phyloP scores from a whole-genome alignment of 2,329 filamentous ascomycete species.

The Alternaria panax region DNA sequence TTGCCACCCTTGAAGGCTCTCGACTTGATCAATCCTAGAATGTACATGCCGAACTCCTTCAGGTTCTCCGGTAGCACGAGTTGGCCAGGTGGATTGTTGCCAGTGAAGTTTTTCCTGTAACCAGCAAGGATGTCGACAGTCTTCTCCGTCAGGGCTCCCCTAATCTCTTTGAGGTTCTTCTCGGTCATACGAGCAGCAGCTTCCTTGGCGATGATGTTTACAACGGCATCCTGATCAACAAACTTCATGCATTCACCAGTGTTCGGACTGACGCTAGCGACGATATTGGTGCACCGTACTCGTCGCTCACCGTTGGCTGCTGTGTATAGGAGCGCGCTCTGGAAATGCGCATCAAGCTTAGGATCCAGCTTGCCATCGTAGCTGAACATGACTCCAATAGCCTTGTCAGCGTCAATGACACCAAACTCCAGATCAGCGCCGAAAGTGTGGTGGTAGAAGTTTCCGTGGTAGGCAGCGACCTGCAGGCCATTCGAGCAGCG shows the following conservation, averaged over 20 bases:
- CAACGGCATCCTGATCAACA: slow-evolving; percentile 93
- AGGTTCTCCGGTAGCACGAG: slow-evolving; percentile 94
- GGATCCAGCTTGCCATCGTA: slow-evolving; percentile 98
- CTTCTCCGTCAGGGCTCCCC: slow-evolving; percentile 84
- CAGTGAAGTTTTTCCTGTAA: slow-evolving; percentile 92
- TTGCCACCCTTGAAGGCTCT: slow-evolving; percentile 91
- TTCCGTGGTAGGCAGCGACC: slow-evolving; percentile 91
- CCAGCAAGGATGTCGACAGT: slow-evolving; percentile 90
- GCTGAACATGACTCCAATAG: slow-evolving; percentile 86
- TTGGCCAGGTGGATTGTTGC: slow-evolving; percentile 86
- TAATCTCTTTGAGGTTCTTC: slow-evolving; percentile 81
- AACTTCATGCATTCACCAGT: slow-evolving; percentile 87
- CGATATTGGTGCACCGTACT: slow-evolving; percentile 90
- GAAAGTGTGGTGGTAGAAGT: slow-evolving; percentile 95
- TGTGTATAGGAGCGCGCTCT: slow-evolving; percentile 92
- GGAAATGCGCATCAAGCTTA: slow-evolving; percentile 97
- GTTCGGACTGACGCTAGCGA: slow-evolving; percentile 88
- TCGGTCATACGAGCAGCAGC: slow-evolving; percentile 84
- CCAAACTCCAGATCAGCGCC: slow-evolving; percentile 95
- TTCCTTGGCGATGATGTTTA: slow-evolving; percentile 89
- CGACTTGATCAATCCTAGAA: slow-evolving; percentile 86
- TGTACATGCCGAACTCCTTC: slow-evolving; percentile 97
- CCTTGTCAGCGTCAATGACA: slow-evolving; percentile 90
- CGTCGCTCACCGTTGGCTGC: slow-evolving; percentile 87
- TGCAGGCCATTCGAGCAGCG: slow-evolving; percentile 96